Conservation (phyloP, 768 basidiomycete genomes). For the Rossbeevera mucosa region DNA sequence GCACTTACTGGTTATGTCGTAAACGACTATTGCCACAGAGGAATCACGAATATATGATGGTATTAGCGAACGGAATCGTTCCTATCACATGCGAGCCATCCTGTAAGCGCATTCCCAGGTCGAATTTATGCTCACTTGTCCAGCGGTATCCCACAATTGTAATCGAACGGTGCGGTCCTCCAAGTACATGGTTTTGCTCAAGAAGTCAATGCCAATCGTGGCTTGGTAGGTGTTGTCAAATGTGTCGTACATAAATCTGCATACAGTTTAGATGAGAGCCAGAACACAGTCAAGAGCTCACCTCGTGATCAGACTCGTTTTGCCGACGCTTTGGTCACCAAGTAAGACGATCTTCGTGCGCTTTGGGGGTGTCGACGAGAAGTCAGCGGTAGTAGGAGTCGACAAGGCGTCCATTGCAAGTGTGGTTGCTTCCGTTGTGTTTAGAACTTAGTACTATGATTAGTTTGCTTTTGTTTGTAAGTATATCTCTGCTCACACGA, state of each 20-base stretch:
- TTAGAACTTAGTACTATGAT: slow-evolving; percentile 8
- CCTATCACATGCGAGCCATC: slow-evolving; percentile 42
- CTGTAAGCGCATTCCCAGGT: slow-evolving; percentile 1
- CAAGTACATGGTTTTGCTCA: slow-evolving; percentile 99
- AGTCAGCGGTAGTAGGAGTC: slow-evolving; percentile 74
- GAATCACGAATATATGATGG: slow-evolving; percentile 99
- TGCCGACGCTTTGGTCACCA: slow-evolving; percentile 97
- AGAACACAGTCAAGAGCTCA: slow-evolving; percentile 33
- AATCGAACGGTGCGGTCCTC: slow-evolving; percentile 97
- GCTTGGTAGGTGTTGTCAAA: slow-evolving; percentile 99
- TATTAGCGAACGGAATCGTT: slow-evolving; percentile 95
- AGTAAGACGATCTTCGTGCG: slow-evolving; percentile 95
- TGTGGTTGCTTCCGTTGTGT: neutral
- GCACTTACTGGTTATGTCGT: slow-evolving; percentile 92
- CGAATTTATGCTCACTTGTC: slow-evolving; percentile 54
- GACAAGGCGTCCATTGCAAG: slow-evolving; percentile 47
- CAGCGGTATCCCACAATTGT: slow-evolving; percentile 98
- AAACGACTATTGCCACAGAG: slow-evolving; percentile 97
- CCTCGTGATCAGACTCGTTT: slow-evolving; percentile 97
- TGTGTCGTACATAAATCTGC: slow-evolving; percentile 97
- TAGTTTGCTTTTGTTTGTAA: slow-evolving; percentile 28
- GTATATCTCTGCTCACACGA: neutral
- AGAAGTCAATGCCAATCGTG: slow-evolving; percentile 97
- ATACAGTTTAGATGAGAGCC: neutral
- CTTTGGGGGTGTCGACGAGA: slow-evolving; percentile 85